Evolutionary conservation across 805 yeast genomes (phyloP).

Genomic region (Wickerhamiella shivajii): DNA sequence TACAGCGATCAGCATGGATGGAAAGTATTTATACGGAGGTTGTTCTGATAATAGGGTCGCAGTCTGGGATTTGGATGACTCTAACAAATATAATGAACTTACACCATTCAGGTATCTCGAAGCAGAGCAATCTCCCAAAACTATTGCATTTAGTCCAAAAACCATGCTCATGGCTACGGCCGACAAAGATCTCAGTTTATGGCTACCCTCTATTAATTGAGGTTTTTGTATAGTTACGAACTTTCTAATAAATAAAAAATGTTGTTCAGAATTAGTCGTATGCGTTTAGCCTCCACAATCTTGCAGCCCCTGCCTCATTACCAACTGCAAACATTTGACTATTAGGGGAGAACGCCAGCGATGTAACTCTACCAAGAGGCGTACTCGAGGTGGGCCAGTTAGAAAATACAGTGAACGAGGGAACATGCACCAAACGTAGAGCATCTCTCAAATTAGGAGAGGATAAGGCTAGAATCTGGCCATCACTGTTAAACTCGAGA

Average conservation of each 20-base stretch:
- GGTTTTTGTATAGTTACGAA: too few relatives aligned
- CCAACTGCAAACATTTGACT: conserved; percentile 79
- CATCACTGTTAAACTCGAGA: conserved; percentile 66
- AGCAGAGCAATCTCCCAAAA: conserved; percentile 13
- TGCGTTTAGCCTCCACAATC: conserved; percentile 81
- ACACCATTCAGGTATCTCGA: conserved; percentile 17
- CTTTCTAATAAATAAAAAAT: neutral
- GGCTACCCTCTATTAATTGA: conserved; percentile 25
- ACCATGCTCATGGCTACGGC: conserved; percentile 49
- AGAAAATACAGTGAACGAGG: conserved; percentile 68
- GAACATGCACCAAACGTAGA: conserved; percentile 71
- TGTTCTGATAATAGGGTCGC: conserved; percentile 38
- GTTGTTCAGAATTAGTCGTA: conserved; percentile 32
- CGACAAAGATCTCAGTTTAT: conserved; percentile 36
- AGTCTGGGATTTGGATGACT: conserved; percentile 34
- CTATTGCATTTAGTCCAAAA: conserved; percentile 40
- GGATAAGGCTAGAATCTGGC: conserved; percentile 76
- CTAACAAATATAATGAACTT: conserved; percentile 11
- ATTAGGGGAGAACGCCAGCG: conserved; percentile 62
- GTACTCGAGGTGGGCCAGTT: conserved; percentile 98
- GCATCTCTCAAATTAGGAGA: conserved; percentile 79
- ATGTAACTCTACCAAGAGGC: conserved; percentile 87
- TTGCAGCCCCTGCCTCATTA: conserved; percentile 77
- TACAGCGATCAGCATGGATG: conserved; percentile 53
- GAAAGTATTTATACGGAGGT: conserved; percentile 45